phyloP scores from a whole-genome alignment of 2,329 filamentous ascomycete species.

The Colletotrichum navitas region DNA sequence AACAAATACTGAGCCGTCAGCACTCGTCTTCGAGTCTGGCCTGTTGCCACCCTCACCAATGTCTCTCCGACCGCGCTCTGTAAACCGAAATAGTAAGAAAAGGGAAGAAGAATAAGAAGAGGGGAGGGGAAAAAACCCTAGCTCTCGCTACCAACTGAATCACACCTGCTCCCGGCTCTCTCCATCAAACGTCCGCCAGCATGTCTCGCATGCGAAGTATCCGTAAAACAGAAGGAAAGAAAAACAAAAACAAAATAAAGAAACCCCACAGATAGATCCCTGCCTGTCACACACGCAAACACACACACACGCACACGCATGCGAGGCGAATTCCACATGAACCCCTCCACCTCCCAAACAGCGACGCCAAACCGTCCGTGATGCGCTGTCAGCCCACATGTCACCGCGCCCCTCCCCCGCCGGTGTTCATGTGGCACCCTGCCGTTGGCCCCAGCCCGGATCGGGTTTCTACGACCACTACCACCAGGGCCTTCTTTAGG shows the following conservation, averaged over 20 bases:
- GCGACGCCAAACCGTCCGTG: constrained; percentile 18
- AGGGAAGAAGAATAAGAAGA: neutral
- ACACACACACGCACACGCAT: too few species aligned
- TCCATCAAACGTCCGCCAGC: constrained; percentile 9
- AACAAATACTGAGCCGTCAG: neutral
- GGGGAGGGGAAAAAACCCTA: too few species aligned
- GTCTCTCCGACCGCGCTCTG: too few species aligned
- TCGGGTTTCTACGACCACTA: neutral
- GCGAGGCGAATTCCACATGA: constrained; percentile 19
- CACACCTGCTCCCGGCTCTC: neutral
- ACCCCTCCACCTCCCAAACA: constrained; percentile 13
- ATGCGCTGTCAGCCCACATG: constrained; percentile 22
- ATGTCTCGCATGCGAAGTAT: constrained; percentile 17
- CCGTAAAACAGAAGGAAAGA: too few species aligned
- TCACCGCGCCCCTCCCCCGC: constrained; percentile 8
- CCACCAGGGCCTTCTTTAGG: neutral
- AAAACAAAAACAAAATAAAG: too few species aligned
- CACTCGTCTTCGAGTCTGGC: neutral
- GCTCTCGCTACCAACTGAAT: too few species aligned
- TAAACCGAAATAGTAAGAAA: neutral
- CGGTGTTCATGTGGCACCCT: constrained; percentile 31
- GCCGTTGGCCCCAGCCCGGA: constrained; percentile 18
- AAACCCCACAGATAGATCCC: neutral
- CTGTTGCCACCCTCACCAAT: neutral
- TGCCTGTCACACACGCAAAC: neutral